Evolutionary conservation across 805 yeast species (phyloP).

Genomic region (Spathaspora sp.): DNA sequence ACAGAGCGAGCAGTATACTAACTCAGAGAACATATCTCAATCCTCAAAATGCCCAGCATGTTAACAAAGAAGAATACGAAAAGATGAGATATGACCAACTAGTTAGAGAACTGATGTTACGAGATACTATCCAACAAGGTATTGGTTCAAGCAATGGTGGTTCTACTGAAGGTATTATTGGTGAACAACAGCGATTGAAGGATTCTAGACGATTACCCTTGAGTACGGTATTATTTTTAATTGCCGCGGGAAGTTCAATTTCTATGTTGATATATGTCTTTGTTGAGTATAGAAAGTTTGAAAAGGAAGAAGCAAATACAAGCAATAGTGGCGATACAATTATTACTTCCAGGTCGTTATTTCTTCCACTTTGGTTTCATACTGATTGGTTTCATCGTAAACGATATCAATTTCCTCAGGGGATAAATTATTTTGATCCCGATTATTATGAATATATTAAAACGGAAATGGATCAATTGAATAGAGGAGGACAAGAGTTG

Average conservation of each 20-base stretch:
- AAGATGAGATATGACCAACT: constrained; percentile 13
- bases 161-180: not conserved
- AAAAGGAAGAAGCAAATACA: constrained; percentile 1
- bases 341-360: constrained; percentile 9
- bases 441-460: constrained; percentile 13
- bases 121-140: not conserved
- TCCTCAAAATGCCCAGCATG: not conserved
- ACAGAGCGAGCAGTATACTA: not conserved
- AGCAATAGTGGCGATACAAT: not conserved
- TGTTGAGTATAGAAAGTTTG: constrained; percentile 13
- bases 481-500: constrained; percentile 8
- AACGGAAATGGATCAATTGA: constrained; percentile 13
- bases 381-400: constrained; percentile 22
- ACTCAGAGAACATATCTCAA: not conserved
- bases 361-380: constrained; percentile 23
- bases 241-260: constrained; percentile 18
- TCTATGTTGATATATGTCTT: constrained; percentile 22
- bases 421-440: constrained; percentile 22
- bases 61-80: constrained; percentile 8
- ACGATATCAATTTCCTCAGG: constrained; percentile 22
- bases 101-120: constrained; percentile 5
- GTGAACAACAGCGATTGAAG: not conserved
- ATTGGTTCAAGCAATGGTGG: not conserved
- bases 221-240: constrained; percentile 16
- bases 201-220: constrained; percentile 12